Percentiles rank a stretch among this genome's conserved stretches.
These are phyloP conservation scores for Lactifluus volemus DNA, from an alignment of 768 basidiomycete species.

Conservation along the genomic window DNA sequence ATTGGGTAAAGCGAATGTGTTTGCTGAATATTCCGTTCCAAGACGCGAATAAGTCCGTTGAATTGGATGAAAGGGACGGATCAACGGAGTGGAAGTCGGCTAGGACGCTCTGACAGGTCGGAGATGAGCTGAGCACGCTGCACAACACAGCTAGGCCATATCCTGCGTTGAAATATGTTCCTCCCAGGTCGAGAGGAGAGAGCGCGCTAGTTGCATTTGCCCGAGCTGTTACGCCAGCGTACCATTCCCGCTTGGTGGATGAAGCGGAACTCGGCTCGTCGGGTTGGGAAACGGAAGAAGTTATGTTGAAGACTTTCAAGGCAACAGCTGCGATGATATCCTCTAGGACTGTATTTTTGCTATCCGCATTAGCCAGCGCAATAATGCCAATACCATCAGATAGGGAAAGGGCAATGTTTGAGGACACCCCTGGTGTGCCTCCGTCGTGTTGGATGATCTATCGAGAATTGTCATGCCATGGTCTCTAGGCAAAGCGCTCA, in stretches of 20 bases:
- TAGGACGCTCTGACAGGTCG: conserved; percentile 4
- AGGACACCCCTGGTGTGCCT: conserved; percentile 28
- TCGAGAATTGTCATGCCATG: neutral
- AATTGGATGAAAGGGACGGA: neutral
- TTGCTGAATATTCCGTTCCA: neutral
- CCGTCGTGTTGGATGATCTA: conserved; percentile 31
- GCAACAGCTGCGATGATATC: neutral
- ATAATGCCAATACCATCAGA: conserved; percentile 30
- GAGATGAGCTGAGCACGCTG: neutral
- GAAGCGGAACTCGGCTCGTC: neutral
- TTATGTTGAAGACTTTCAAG: neutral
- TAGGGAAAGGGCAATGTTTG: conserved; percentile 29
- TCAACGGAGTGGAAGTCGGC: neutral
- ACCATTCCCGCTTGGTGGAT: neutral
- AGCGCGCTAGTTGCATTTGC: neutral
- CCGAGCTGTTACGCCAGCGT: neutral
- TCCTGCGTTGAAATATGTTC: neutral
- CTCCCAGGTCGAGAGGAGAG: neutral
- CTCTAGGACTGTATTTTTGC: neutral
- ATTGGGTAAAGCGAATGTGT: neutral
- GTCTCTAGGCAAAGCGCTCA: neutral
- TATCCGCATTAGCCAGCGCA: conserved; percentile 21
- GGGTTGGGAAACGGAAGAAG: neutral
- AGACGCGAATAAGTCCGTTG: neutral
- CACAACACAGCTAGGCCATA: conserved; percentile 3